Conservation (phyloP, 164 flowering plant species). For the Hamamelis virginiana region DNA sequence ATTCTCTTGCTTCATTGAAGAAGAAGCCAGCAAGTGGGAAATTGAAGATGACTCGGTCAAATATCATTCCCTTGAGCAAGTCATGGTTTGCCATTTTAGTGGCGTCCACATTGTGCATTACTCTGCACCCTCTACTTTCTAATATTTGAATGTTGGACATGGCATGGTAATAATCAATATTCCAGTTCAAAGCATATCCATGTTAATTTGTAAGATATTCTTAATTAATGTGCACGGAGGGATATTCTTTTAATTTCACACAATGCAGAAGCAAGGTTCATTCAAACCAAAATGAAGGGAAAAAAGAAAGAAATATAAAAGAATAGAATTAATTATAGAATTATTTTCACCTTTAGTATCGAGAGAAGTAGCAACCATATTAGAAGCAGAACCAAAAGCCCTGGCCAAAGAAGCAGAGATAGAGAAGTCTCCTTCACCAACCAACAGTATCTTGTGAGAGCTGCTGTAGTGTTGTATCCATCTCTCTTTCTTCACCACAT, state of each 20-base stretch:
- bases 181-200: too few relatives aligned
- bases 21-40: conserved; percentile 12
- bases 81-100: not conserved
- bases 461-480: not conserved
- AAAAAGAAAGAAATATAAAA: too few relatives aligned
- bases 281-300: too few relatives aligned
- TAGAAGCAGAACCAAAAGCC: conserved; percentile 40
- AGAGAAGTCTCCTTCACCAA: conserved; percentile 70
- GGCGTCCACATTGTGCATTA: conserved; percentile 6
- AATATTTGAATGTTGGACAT: conserved; percentile 4
- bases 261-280: too few relatives aligned
- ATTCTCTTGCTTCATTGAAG: not conserved
- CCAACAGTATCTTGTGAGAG: conserved; percentile 33
- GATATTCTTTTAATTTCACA: too few relatives aligned
- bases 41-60: conserved; percentile 10
- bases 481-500: not conserved
- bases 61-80: not conserved
- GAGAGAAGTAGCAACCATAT: conserved; percentile 54
- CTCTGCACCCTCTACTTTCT: conserved; percentile 8
- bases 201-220: too few relatives aligned
- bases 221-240: too few relatives aligned
- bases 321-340: too few relatives aligned
- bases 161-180: not conserved
- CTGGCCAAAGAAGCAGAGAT: conserved; percentile 39
- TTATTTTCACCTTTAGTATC: conserved; percentile 34